Evolutionary conservation across 1,284 basidiomycete species (phyloP).

Genomic region (Apiotrichum laibachii): DNA sequence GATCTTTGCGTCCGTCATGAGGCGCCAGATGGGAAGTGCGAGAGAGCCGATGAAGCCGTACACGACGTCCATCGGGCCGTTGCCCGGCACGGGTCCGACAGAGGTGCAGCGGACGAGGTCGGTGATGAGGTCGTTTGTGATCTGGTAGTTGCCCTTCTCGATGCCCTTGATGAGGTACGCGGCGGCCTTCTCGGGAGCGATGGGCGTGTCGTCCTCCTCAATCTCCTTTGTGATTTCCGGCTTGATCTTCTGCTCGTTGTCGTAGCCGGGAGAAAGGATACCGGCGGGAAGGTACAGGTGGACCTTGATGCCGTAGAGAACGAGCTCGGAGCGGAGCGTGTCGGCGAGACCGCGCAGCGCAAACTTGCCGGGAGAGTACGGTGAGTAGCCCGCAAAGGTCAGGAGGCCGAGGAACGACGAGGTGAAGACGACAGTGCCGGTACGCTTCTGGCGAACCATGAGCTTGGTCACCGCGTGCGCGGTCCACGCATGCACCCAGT

Average conservation of each 20-base stretch:
- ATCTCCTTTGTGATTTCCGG: constrained; percentile 75
- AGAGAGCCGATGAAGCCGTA: constrained; percentile 53
- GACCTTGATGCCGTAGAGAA: constrained; percentile 66
- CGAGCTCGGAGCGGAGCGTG: constrained; percentile 74
- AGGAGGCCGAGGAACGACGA: constrained; percentile 79
- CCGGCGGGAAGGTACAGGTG: constrained; percentile 86
- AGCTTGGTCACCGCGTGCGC: constrained; percentile 69
- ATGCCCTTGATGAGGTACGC: constrained; percentile 66
- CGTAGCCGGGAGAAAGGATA: constrained; percentile 77
- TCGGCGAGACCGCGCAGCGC: constrained; percentile 87
- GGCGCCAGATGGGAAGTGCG: constrained; percentile 51
- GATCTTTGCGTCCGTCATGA: constrained; percentile 33
- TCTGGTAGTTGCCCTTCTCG: constrained; percentile 69
- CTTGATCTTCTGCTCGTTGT: constrained; percentile 76
- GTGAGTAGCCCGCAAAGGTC: constrained; percentile 76
- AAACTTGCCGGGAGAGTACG: constrained; percentile 85
- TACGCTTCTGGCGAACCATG: constrained; percentile 62
- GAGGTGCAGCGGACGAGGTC: constrained; percentile 67
- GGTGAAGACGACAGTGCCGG: constrained; percentile 73
- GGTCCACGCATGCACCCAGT: constrained; percentile 64
- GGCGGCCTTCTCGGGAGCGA: constrained; percentile 68
- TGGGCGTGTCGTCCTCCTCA: constrained; percentile 70
- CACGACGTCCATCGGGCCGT: constrained; percentile 61
- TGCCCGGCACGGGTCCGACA: constrained; percentile 66
- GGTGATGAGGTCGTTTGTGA: constrained; percentile 68